Evolutionary conservation across 202 grass and related monocot genomes (phyloP).

Genomic region (Cymbopogon flexuosus): DNA sequence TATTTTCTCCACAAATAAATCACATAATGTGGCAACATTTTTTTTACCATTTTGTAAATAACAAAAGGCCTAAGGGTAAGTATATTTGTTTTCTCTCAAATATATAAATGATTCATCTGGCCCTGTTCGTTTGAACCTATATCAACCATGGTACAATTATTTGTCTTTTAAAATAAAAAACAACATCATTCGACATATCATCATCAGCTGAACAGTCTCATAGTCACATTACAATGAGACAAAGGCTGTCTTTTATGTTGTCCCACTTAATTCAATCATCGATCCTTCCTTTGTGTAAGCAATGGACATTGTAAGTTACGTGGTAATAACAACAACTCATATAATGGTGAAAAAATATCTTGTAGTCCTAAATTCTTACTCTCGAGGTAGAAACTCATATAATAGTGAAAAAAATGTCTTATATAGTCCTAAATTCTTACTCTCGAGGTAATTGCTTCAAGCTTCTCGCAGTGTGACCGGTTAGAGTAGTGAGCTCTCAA

Average conservation of each 20-base stretch:
- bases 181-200: no score
- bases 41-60: not conserved
- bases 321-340: not conserved
- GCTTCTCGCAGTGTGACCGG: no score
- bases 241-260: not conserved
- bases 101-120: not conserved
- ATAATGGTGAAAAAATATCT: not conserved
- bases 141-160: no score
- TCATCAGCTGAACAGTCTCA: no score
- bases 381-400: not conserved
- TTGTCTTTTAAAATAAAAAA: no score
- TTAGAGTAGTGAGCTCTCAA: no score
- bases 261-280: not conserved
- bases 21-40: not conserved
- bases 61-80: not conserved
- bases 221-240: not conserved
- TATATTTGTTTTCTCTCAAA: not conserved
- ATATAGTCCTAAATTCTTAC: not conserved
- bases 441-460: no score
- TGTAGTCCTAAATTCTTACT: not conserved
- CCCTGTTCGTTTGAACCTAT: no score
- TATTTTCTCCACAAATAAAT: slow-evolving; percentile 28
- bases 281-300: not conserved
- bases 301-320: not conserved
- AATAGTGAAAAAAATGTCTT: not conserved